Base-by-base conservation (phyloP, 2,329 filamentous ascomycete species). In the Xylariaceae sp. region DNA sequence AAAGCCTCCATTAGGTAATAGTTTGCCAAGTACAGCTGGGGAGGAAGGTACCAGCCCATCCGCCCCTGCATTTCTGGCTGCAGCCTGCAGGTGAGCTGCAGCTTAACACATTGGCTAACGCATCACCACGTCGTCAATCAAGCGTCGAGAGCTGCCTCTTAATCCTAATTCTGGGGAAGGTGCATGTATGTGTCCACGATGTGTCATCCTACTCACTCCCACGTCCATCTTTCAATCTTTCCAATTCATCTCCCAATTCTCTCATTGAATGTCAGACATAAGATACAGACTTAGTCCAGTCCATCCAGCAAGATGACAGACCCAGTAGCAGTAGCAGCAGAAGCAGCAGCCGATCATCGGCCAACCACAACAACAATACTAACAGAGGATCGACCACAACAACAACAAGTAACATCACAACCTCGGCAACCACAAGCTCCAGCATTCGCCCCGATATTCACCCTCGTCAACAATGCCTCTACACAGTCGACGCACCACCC, bases 371-470 rank as follows among this genome's bases (percentile, higher is more conserved):
- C 21, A 24, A 24, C 21, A 11, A 11, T 24, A 24, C 21, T 11
- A n/a, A n/a, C n/a, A n/a, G n/a, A n/a, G 21, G 21, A 24, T 11
- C 21, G 7, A 6, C 21, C 21, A 6, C 21, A 24, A 24, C 7
- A 24, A 24, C 7, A 24, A 24, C 21, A 24, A n/a, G 21, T 11
- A 24, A 11, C 21, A 24, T 6, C 21, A 52, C 46, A 44, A 24
- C 43, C 33, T 36, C 33, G 28, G 18, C 47, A 57, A 29, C 16
- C 48, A n/a, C 40, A 47, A 33, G 47, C 40, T n/a, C 40, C 43
- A 23, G 66, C 66, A 3, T 90, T 94, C 61, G 73, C 79, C 31
- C 86, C 88, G 2, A 83, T 95, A 68, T 96, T 95, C 68, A 84
- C 87, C 1, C 70, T 96, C 29, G 72, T 97, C 48, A 80, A 86